phyloP scores from a whole-genome alignment of 768 basidiomycete species.

The Macrolepiota dolichaula region DNA sequence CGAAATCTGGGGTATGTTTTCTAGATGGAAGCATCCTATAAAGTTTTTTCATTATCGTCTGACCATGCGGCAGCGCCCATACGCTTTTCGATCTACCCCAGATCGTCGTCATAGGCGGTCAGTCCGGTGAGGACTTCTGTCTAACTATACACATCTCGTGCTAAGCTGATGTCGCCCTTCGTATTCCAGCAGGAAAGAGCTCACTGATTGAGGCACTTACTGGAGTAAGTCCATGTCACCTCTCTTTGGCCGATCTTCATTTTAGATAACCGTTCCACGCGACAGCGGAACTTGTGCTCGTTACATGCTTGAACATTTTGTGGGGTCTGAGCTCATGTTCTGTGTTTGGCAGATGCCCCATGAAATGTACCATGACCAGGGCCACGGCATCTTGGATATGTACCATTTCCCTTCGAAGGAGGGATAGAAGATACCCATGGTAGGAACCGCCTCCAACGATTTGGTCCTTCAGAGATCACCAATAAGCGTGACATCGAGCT shows the following conservation, averaged over 20 bases:
- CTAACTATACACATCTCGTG: not conserved
- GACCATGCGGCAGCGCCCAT: not conserved
- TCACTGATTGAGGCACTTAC: conserved; percentile 57
- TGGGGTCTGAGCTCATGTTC: not conserved
- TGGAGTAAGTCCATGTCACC: conserved; percentile 33
- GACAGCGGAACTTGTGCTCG: conserved; percentile 61
- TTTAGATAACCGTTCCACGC: conserved; percentile 56
- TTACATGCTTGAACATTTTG: conserved; percentile 21
- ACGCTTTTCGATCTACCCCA: conserved; percentile 42
- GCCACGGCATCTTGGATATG: conserved; percentile 38
- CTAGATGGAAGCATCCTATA: not conserved
- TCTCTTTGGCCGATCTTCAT: not conserved
- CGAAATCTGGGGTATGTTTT: conserved; percentile 34
- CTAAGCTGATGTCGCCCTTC: not conserved
- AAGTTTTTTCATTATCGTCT: not conserved
- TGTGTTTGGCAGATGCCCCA: conserved; percentile 38
- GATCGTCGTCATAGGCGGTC: conserved; percentile 53
- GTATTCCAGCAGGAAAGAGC: conserved; percentile 49
- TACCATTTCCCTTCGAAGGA: conserved; percentile 31
- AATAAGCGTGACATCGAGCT: conserved; percentile 45
- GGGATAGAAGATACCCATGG: not conserved
- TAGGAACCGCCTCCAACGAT: conserved; percentile 20
- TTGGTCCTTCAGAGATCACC: conserved; percentile 35
- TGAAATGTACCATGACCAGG: conserved; percentile 49
- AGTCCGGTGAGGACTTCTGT: conserved; percentile 39